These are phyloP conservation scores for Actinomortierella wolfii DNA, from an alignment of 371 early-diverging fungal genomes.

Conservation along the genomic window DNA sequence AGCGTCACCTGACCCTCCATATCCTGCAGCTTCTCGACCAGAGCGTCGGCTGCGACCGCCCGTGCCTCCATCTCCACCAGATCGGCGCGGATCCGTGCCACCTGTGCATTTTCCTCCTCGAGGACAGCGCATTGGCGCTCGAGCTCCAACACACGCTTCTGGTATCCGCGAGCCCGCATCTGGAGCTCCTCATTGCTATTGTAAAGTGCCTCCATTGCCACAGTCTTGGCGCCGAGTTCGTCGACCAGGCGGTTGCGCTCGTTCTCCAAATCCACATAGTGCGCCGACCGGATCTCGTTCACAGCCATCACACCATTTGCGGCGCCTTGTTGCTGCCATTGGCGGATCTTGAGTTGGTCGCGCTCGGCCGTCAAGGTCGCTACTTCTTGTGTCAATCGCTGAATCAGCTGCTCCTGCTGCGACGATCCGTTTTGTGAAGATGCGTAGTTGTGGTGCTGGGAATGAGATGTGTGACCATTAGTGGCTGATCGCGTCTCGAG, in stretches of 20 bases:
- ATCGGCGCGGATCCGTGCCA: conserved; percentile 23
- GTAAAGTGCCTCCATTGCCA: conserved; percentile 41
- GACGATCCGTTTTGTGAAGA: not conserved
- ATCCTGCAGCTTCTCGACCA: conserved; percentile 34
- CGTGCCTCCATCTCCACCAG: conserved; percentile 43
- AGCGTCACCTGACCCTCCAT: conserved; percentile 35
- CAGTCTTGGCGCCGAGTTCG: conserved; percentile 36
- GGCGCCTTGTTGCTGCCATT: conserved; percentile 5
- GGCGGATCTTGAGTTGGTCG: conserved; percentile 37
- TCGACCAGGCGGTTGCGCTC: conserved; percentile 40
- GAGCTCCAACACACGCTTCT: conserved; percentile 45
- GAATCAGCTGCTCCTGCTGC: conserved; percentile 21
- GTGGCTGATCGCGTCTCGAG: conserved; percentile 24
- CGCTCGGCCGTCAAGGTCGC: conserved; percentile 27
- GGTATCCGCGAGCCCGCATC: conserved; percentile 35
- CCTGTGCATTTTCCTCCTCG: conserved; percentile 20
- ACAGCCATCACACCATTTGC: no score
- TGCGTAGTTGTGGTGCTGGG: no score
- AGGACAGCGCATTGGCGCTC: conserved; percentile 27
- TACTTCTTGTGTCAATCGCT: conserved; percentile 25
- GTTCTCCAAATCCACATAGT: conserved; percentile 39
- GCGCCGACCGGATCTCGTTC: conserved; percentile 27
- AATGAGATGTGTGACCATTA: conserved; percentile 13
- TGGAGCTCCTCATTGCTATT: conserved; percentile 34
- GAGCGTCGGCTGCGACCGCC: conserved; percentile 30